A percentile compares a stretch with the other conserved stretches of the same genome.
phyloP scores from a whole-genome alignment of 371 early-diverging fungal species.

The Apophysomyces sp. region DNA sequence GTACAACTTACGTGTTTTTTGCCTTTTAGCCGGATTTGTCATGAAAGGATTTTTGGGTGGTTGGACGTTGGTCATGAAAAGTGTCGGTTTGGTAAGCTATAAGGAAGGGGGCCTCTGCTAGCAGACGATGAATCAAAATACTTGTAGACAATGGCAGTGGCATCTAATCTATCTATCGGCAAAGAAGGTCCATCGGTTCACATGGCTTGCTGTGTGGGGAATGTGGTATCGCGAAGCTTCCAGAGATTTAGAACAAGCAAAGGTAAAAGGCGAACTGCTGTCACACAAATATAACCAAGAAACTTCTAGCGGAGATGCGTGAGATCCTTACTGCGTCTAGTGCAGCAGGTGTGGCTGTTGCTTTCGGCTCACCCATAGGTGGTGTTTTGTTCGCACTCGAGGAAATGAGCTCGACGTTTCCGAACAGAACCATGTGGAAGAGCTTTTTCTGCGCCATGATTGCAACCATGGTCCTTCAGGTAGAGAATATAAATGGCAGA shows the following conservation, averaged over 20 bases:
- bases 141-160: conserved; percentile 74
- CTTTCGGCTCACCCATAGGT: conserved; percentile 62
- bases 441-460: conserved; percentile 92
- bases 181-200: conserved; percentile 97
- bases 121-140: neutral
- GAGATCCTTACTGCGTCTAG: conserved; percentile 92
- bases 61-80: conserved; percentile 88
- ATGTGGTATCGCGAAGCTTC: conserved; percentile 84
- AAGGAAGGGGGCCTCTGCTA: neutral
- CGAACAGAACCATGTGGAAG: conserved; percentile 93
- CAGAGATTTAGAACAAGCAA: conserved; percentile 82
- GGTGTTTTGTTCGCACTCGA: conserved; percentile 97
- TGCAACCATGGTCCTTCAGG: conserved; percentile 87
- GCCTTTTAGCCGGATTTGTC: conserved; percentile 74
- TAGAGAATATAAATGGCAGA: conserved; percentile 16
- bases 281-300: neutral
- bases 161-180: conserved; percentile 88
- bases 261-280: conserved; percentile 37
- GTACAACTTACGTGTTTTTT: neutral
- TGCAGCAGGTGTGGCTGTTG: conserved; percentile 76
- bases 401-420: conserved; percentile 94
- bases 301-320: conserved; percentile 68
- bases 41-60: conserved; percentile 88
- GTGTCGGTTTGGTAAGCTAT: conserved; percentile 67
- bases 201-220: conserved; percentile 90